Conservation (phyloP, 148 eudicot species). For the Rhododendron ferrugineum region DNA sequence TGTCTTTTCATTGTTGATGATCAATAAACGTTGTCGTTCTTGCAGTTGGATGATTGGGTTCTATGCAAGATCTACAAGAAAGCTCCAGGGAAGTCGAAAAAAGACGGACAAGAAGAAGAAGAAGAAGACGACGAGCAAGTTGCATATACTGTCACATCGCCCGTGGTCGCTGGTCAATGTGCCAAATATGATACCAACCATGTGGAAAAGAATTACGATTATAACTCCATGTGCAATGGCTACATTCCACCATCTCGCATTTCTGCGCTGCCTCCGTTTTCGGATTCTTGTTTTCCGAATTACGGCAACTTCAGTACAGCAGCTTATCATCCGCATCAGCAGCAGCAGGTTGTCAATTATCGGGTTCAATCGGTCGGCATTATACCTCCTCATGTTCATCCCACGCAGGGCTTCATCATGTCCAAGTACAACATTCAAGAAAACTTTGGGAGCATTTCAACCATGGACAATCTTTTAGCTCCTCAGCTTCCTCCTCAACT, state of each 20-base stretch:
- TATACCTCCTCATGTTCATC: background rate
- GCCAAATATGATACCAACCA: background rate
- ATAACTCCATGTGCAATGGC: background rate
- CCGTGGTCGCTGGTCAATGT: background rate
- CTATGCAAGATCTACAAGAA: constrained; percentile 21
- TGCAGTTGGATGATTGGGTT: constrained; percentile 31
- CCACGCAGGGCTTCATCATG: background rate
- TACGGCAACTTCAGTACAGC: background rate
- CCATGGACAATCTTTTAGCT: background rate
- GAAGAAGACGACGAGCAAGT: background rate
- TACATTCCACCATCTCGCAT: background rate
- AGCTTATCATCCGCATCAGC: background rate
- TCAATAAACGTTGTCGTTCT: background rate
- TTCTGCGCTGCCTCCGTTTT: background rate
- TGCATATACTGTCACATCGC: background rate
- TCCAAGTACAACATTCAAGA: background rate
- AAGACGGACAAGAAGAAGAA: background rate
- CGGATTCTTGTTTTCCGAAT: background rate
- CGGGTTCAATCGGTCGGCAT: background rate
- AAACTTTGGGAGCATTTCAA: background rate
- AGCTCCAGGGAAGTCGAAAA: background rate
- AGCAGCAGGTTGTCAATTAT: background rate
- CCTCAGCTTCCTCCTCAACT: background rate
- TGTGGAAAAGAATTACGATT: background rate
- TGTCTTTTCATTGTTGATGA: background rate